Evolutionary conservation across 768 basidiomycete genomes (phyloP).

Genomic region (Postia placenta): DNA sequence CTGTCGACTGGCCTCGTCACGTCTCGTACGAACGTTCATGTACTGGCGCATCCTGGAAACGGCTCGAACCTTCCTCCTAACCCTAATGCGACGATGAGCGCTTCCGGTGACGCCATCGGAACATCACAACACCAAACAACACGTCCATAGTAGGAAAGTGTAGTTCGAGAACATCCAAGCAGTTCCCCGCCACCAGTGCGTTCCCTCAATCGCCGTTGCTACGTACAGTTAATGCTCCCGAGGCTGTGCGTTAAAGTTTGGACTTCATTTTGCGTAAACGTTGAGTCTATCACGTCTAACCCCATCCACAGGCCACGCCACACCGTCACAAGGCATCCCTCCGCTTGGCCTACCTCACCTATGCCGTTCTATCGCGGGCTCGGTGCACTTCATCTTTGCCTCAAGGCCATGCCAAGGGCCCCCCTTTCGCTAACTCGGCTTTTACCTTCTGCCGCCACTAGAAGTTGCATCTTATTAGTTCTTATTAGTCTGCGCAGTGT

Average conservation of each 20-base stretch:
- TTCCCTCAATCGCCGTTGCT: background rate
- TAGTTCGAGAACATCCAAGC: background rate
- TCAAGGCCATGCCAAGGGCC: too few species aligned
- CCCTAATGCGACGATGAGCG: background rate
- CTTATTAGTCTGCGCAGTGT: too few species aligned
- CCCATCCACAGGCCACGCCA: background rate
- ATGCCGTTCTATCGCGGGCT: background rate
- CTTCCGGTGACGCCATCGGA: background rate
- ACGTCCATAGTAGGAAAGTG: background rate
- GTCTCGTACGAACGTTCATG: too few species aligned
- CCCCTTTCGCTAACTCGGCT: too few species aligned
- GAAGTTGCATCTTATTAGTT: too few species aligned
- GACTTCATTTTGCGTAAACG: background rate
- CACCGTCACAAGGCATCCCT: background rate
- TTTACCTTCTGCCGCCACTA: too few species aligned
- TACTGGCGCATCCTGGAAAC: background rate
- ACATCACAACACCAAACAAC: constrained; percentile 1
- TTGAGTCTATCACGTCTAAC: background rate
- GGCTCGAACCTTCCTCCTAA: background rate
- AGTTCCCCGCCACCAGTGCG: background rate
- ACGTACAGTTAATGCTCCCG: background rate
- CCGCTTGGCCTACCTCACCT: background rate
- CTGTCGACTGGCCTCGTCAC: background rate
- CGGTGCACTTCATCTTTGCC: too few species aligned
- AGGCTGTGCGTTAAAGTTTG: background rate